Base-by-base conservation (phyloP, 2,329 filamentous ascomycete species). In the Chalaropsis ovoidea region DNA sequence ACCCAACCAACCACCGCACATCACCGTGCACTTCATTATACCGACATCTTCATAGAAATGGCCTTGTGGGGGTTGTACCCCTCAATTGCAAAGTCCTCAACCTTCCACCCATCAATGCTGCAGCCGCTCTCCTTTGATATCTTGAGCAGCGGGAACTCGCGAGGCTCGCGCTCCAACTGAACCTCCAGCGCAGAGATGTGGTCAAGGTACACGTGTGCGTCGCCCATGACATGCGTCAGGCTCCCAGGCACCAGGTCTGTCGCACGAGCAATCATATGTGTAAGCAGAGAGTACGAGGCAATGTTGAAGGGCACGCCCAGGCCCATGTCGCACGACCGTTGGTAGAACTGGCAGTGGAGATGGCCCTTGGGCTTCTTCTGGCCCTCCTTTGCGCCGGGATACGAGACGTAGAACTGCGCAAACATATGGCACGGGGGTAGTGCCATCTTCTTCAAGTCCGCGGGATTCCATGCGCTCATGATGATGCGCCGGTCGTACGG, bases 1-100 rank as follows among this genome's bases (percentile, higher is more conserved):
- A 27, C 27, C 5, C 13, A 5, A 22, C 31, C 31, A 31, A 31
- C n/a, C n/a, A n/a, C n/a, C n/a, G n/a, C n/a, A n/a, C n/a, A n/a
- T n/a, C n/a, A n/a, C n/a, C n/a, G 13, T 52, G 47, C 24, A 11
- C 15, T 4, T 19, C 22, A 63, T 68, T 70, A 91, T 67, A 97
- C 93, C 73, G 90, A 95, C 94, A 99, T 99, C 79, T 97, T 96
- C 94, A 99, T 99, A 56, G 89, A 83, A 77, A 99, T 95, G 4
- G 82, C 82, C 78, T 92, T 93, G 75, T 96, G 90, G 66, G 94
- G 93, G 62, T 92, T 84, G 75, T 99, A 99, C 0, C 88, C 92
- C 72, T 89, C 81, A 5, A 99, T 83, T 67, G 88, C 85, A 74
- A 99, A 93, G 68, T 99, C 92, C 69, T 95, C 90, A 1, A 85